Evolutionary conservation across 2,329 filamentous ascomycete species (phyloP), one percentile per base, ranked within the genome.

Genomic region (Didymella sp.): DNA sequence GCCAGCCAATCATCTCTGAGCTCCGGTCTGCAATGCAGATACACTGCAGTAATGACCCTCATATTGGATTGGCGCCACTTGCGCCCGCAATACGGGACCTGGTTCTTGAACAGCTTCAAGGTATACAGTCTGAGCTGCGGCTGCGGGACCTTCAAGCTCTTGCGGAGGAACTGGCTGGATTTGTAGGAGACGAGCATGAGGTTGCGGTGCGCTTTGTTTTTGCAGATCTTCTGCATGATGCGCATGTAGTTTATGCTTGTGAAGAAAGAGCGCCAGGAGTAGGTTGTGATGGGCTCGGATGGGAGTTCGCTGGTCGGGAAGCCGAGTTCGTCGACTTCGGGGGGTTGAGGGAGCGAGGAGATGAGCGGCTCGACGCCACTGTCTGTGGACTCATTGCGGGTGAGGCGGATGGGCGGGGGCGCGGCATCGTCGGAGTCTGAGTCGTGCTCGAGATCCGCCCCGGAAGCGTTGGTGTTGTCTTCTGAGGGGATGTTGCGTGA

Each of bases 41-140:
- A 99, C 1, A 99, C 91, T 3, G 93, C 92, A 0, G 95, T 99
- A 72, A 99, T 99, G 71, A 98, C 93, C 52, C 94, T 90, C 95
- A 99, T 99, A 77, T 99, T 98, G 67, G 88, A 88, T 79, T 98
- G 95, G 13, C 95, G 88, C 95, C 95, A 99, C 79, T 99, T 99
- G 40, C 95, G 89, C 21, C 95, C 94, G 76, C 94, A 98, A 81
- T 96, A 99, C 1, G 95, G 95, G 4, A 99, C 95, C 77, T 99
- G 95, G 59, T 92, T 95, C 78, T 99, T 99, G 87, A 98, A 98
- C 0, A 99, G 84, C 78, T 99, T 99, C 66, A 99, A 85, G 0
- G 95, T 96, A 80, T 98, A 98, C 40, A 96, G 87, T 6, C 95
- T 88, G 37, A 99, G 83, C 69, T 92, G 85, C 2, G 88, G 89